Conservation (phyloP, 352 stramenopile species). For the Phytophthora pisi region DNA sequence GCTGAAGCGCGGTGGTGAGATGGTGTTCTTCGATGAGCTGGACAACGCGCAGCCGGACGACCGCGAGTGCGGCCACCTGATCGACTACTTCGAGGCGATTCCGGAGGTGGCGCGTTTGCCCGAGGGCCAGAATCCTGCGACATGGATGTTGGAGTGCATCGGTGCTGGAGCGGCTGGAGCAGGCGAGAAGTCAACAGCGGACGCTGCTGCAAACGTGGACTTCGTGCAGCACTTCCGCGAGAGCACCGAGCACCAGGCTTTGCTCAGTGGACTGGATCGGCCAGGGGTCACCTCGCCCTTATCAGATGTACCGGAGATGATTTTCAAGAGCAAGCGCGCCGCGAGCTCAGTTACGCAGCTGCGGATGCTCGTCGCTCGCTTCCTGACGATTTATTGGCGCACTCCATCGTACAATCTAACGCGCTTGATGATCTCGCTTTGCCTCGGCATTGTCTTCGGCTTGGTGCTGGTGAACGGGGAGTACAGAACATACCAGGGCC, state of each 20-base stretch:
- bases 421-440: conserved; percentile 4
- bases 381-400: conserved; percentile 21
- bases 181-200: conserved; percentile 4
- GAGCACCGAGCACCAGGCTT: conserved; percentile 18
- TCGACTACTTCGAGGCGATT: conserved; percentile 47
- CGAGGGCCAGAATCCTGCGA: conserved; percentile 49
- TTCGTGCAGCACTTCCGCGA: conserved; percentile 29
- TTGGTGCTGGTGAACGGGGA: conserved; percentile 27
- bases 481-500: conserved; percentile 27
- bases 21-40: conserved; percentile 54
- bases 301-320: conserved; percentile 5
- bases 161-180: conserved; percentile 35
- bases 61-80: conserved; percentile 19
- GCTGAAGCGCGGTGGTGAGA: conserved; percentile 59
- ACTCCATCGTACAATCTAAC: conserved; percentile 21
- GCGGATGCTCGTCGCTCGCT: conserved; percentile 32
- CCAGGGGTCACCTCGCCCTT: conserved; percentile 21
- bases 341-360: conserved; percentile 24
- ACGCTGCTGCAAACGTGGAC: conserved; percentile 22
- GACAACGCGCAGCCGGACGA: conserved; percentile 4
- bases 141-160: conserved; percentile 77
- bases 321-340: conserved; percentile 38
- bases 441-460: conserved; percentile 34
- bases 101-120: conserved; percentile 25
- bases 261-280: conserved; percentile 14